A percentile compares a stretch with the other conserved stretches of the same genome.
Evolutionary conservation across 345 rosid genomes (phyloP).

Genomic region (Laguncularia racemosa): DNA sequence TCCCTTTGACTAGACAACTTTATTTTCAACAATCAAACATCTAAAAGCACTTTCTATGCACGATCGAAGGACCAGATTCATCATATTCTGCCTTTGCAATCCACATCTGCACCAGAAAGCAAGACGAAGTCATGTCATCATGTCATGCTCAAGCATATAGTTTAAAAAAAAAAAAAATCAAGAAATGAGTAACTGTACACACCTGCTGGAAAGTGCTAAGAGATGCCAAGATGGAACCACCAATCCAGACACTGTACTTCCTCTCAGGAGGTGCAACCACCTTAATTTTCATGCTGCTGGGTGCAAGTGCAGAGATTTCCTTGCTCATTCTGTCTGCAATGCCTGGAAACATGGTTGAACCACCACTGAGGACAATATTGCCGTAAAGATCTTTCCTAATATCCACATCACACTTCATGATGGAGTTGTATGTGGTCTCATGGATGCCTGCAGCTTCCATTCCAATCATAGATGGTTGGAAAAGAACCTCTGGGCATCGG

Average conservation of each 20-base stretch:
- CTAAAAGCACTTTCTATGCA: conserved; percentile 44
- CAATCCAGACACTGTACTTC: conserved; percentile 71
- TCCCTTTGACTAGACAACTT: conserved; percentile 18
- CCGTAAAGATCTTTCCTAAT: conserved; percentile 69
- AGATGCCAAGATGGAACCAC: conserved; percentile 69
- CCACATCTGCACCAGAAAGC: conserved; percentile 32
- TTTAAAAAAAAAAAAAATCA: background rate
- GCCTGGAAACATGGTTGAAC: conserved; percentile 66
- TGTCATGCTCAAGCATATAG: background rate
- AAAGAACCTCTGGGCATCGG: conserved; percentile 64
- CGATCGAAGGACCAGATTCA: conserved; percentile 45
- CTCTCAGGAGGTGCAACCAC: conserved; percentile 77
- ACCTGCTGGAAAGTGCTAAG: conserved; percentile 76
- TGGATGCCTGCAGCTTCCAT: conserved; percentile 70
- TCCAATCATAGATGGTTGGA: conserved; percentile 62
- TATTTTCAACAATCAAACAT: conserved; percentile 3
- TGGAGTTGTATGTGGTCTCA: conserved; percentile 64
- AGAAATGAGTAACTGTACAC: background rate
- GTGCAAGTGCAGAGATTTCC: conserved; percentile 64
- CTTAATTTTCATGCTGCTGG: conserved; percentile 68
- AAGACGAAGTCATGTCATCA: background rate
- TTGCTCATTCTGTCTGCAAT: conserved; percentile 74
- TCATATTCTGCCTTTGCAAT: conserved; percentile 42
- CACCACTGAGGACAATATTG: conserved; percentile 66
- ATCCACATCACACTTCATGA: conserved; percentile 68